Percentiles rank a stretch among this genome's conserved stretches.
Evolutionary conservation across 2,329 filamentous ascomycete species (phyloP).

Genomic region (Nectriaceae sp.): DNA sequence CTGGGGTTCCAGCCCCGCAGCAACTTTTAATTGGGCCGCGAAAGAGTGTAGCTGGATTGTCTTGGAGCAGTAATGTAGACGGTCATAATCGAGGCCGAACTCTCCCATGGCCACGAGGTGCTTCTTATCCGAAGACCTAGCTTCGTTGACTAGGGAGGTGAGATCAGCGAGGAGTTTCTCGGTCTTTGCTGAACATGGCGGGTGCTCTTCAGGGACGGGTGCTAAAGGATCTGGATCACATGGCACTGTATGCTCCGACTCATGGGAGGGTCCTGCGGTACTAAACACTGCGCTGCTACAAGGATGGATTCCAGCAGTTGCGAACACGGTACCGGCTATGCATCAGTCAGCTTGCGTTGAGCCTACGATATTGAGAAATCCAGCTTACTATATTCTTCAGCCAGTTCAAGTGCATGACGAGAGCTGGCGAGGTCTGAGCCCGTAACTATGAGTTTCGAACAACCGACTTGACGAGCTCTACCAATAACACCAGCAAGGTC

Average conservation of each 20-base stretch:
- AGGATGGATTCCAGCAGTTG: constrained; percentile 91
- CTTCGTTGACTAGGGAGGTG: constrained; percentile 61
- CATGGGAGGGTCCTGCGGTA: constrained; percentile 44
- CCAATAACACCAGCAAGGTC: constrained; percentile 78
- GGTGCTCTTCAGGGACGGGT: constrained; percentile 51
- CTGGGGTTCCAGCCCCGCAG: constrained; percentile 66
- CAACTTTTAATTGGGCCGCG: constrained; percentile 77
- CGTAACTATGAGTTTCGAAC: constrained; percentile 88
- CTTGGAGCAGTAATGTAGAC: constrained; percentile 78
- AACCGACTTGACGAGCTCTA: constrained; percentile 76
- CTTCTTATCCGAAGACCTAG: constrained; percentile 46
- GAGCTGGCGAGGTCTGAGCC: constrained; percentile 85
- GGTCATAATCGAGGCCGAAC: constrained; percentile 95
- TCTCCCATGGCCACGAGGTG: constrained; percentile 82
- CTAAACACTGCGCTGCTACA: constrained; percentile 84
- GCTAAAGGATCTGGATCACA: constrained; percentile 55
- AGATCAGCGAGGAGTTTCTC: constrained; percentile 59
- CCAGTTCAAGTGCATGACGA: constrained; percentile 70
- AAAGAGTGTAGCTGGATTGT: constrained; percentile 85
- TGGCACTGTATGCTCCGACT: constrained; percentile 50
- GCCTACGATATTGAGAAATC: constrained; percentile 5
- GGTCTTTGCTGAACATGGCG: constrained; percentile 47
- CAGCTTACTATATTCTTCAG: constrained; percentile 70
- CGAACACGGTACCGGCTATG: constrained; percentile 77
- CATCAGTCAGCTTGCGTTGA: constrained; percentile 3